Percentiles rank a stretch among this genome's conserved stretches.
Evolutionary conservation across 2,329 filamentous ascomycete genomes (phyloP).

Genomic region (Emergomyces pasteurianus): DNA sequence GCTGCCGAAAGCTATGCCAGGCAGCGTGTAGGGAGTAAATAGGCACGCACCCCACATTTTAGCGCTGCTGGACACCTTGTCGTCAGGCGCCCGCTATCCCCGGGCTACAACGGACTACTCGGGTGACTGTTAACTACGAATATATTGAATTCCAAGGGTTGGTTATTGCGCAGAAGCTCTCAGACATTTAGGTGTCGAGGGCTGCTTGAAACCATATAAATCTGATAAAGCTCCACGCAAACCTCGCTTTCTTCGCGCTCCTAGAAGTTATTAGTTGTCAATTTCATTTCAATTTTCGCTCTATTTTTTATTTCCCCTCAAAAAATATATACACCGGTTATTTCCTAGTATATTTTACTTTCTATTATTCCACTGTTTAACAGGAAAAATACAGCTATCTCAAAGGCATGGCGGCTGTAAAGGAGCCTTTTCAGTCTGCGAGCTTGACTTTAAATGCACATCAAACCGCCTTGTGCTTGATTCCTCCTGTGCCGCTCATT

Average conservation of each 20-base stretch:
- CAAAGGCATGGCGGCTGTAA: not conserved
- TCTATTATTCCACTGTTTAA: not conserved
- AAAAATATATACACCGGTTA: not conserved
- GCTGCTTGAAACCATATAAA: not conserved
- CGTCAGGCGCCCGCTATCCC: not conserved
- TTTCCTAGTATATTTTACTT: not conserved
- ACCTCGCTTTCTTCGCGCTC: not conserved
- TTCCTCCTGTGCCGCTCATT: slow-evolving; percentile 42
- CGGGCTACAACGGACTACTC: no score
- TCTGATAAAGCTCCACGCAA: not conserved
- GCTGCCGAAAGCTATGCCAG: not conserved
- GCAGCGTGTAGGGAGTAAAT: no score
- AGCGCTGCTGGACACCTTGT: not conserved
- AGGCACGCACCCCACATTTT: not conserved
- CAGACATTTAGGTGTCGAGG: not conserved
- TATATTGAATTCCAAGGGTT: not conserved
- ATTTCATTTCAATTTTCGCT: not conserved
- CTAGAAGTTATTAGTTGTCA: not conserved
- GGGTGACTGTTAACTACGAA: not conserved
- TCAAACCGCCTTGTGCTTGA: slow-evolving; percentile 50
- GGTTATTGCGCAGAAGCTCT: not conserved
- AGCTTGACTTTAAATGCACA: slow-evolving; percentile 28
- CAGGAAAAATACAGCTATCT: not conserved
- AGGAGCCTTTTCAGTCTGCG: not conserved
- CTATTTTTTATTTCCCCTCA: not conserved